Conservation (phyloP, 495 filamentous ascomycete species). For the Talaromyces thailandensis region DNA sequence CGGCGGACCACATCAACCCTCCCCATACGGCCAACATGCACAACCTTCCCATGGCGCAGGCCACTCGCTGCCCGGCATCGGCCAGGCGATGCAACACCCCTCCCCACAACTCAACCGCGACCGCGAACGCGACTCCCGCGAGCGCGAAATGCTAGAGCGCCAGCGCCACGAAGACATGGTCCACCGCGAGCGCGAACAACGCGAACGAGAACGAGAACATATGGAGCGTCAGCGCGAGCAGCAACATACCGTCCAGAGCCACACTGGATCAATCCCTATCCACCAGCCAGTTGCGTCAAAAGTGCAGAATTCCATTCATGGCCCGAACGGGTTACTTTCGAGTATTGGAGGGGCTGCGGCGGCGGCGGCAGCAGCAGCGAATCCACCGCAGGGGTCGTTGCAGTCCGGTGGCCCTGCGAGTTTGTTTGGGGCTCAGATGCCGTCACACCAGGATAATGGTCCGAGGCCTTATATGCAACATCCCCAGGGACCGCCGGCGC, state of each 20-base stretch:
- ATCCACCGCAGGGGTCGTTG: constrained; percentile 44
- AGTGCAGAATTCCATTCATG: constrained; percentile 71
- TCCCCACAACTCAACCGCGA: constrained; percentile 45
- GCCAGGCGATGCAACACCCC: constrained; percentile 42
- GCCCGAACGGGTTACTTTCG: constrained; percentile 75
- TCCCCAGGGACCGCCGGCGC: constrained; percentile 42
- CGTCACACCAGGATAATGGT: constrained; percentile 47
- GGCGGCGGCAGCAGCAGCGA: constrained; percentile 39
- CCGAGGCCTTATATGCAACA: constrained; percentile 58
- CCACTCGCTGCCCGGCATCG: constrained; percentile 44
- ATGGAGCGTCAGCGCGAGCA: constrained; percentile 44
- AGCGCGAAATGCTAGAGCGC: constrained; percentile 39
- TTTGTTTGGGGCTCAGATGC: constrained; percentile 57
- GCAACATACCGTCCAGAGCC: constrained; percentile 68
- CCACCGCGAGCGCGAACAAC: constrained; percentile 52
- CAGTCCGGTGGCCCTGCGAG: constrained; percentile 57
- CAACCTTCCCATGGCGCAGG: constrained; percentile 32
- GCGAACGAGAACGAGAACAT: constrained; percentile 36
- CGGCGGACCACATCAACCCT: constrained; percentile 38
- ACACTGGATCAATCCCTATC: constrained; percentile 72
- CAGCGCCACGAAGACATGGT: constrained; percentile 50
- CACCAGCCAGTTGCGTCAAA: constrained; percentile 86
- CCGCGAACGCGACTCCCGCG: constrained; percentile 42
- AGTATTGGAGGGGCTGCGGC: constrained; percentile 51
- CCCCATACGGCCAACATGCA: constrained; percentile 37